These are phyloP conservation scores for Populus hybrid DNA, from an alignment of 441 rosid species.

Conservation along the genomic window DNA sequence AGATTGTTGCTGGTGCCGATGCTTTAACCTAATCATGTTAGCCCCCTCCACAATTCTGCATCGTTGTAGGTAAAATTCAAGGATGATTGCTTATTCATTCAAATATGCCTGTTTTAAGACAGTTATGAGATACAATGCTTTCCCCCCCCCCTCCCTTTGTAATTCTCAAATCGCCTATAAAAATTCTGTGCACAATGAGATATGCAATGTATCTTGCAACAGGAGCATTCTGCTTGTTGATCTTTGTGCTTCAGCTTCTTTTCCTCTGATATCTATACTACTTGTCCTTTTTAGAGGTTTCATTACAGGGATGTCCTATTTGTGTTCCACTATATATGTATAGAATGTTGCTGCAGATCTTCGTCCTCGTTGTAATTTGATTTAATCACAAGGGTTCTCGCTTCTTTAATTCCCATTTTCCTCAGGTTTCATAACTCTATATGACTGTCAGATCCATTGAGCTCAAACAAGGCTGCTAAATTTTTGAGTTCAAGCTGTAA, in stretches of 20 bases:
- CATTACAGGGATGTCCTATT: not conserved
- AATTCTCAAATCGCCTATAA: constrained; percentile 28
- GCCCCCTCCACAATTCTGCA: constrained; percentile 8
- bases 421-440: too few species aligned
- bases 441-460: not conserved
- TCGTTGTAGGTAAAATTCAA: constrained; percentile 26
- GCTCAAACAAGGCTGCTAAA: not conserved
- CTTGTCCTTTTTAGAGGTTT: constrained; percentile 3
- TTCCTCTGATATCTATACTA: not conserved
- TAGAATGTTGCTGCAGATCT: not conserved
- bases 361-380: not conserved
- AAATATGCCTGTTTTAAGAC: constrained; percentile 28
- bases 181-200: constrained; percentile 32
- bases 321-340: constrained; percentile 1
- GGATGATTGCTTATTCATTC: constrained; percentile 23
- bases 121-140: constrained; percentile 19
- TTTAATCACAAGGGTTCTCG: too few species aligned
- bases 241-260: constrained; percentile 6
- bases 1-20: constrained; percentile 89
- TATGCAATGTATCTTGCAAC: constrained; percentile 25
- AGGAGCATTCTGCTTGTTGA: constrained; percentile 16
- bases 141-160: constrained; percentile 8
- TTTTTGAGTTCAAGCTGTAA: not conserved
- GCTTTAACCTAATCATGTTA: constrained; percentile 39
- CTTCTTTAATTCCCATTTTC: too few species aligned